A percentile compares a stretch with the other conserved stretches of the same genome.
Evolutionary conservation across 1,284 basidiomycete genomes (phyloP).

Genomic region (Rhodotorula sp.): DNA sequence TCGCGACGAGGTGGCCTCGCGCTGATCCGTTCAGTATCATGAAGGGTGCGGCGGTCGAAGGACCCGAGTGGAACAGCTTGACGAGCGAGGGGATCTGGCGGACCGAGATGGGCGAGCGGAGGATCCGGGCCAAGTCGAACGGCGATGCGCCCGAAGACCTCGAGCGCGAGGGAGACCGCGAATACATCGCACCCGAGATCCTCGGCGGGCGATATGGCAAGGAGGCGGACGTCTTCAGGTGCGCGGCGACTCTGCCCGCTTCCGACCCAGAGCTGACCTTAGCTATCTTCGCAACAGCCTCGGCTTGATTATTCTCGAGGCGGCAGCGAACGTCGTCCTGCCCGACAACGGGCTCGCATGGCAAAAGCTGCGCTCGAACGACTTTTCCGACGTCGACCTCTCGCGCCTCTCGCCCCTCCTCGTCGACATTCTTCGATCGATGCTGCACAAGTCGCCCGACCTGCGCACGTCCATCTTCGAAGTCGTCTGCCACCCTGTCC

Average conservation of each 20-base stretch:
- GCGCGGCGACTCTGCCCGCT: constrained; percentile 47
- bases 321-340: constrained; percentile 90
- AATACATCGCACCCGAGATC: constrained; percentile 98
- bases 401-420: constrained; percentile 69
- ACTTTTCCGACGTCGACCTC: constrained; percentile 83
- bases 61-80: constrained; percentile 35
- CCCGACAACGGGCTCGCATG: constrained; percentile 92
- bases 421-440: constrained; percentile 55
- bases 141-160: constrained; percentile 59
- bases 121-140: constrained; percentile 48
- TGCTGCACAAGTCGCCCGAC: constrained; percentile 41
- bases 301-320: constrained; percentile 92
- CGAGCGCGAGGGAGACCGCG: constrained; percentile 93
- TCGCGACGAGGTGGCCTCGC: constrained; percentile 59
- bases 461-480: constrained; percentile 34
- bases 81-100: constrained; percentile 32
- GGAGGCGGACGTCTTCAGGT: constrained; percentile 96
- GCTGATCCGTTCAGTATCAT: constrained; percentile 37
- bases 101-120: constrained; percentile 38
- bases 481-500: constrained; percentile 34
- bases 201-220: constrained; percentile 86
- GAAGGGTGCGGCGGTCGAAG: constrained; percentile 37
- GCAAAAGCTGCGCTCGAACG: constrained; percentile 88
- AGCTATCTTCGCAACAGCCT: constrained; percentile 58
- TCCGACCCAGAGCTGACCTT: background rate